Percentiles rank a stretch among this genome's conserved stretches.
Evolutionary conservation across 2,329 filamentous ascomycete genomes (phyloP).

Genomic region (Parafenestella ontariensis): DNA sequence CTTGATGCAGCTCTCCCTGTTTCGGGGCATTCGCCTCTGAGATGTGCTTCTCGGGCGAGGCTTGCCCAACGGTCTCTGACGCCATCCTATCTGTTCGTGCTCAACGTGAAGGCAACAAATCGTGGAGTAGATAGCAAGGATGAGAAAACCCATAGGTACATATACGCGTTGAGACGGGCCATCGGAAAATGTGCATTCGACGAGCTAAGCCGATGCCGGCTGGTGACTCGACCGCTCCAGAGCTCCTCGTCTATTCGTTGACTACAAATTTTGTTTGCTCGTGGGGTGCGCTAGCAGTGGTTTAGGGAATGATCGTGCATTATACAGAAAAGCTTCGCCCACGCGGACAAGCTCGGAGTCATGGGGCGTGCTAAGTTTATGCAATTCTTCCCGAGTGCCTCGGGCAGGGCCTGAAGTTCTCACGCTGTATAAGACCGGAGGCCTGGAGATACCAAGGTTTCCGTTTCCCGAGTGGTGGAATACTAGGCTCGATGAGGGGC

Average conservation of each 20-base stretch:
- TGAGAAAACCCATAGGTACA: too few species aligned
- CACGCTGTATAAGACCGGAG: background rate
- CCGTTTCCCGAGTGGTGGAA: background rate
- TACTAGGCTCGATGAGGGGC: background rate
- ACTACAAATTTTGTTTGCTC: slow-evolving; percentile 18
- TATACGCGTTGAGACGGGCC: too few species aligned
- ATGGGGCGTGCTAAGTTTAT: background rate
- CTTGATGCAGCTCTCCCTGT: slow-evolving; percentile 35
- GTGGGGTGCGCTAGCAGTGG: slow-evolving; percentile 33
- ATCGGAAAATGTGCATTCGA: too few species aligned
- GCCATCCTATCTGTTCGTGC: slow-evolving; percentile 24
- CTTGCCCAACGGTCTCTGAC: slow-evolving; percentile 19
- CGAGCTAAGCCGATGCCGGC: slow-evolving; percentile 28
- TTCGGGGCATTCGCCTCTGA: slow-evolving; percentile 23
- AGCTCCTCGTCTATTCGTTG: slow-evolving; percentile 17
- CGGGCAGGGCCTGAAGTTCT: background rate
- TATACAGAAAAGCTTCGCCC: background rate
- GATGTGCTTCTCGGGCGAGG: slow-evolving; percentile 26
- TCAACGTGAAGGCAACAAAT: background rate
- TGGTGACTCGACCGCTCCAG: slow-evolving; percentile 1
- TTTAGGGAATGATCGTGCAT: slow-evolving; percentile 14
- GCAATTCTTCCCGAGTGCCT: background rate
- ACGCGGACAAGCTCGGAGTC: slow-evolving; percentile 1
- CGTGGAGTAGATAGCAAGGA: background rate
- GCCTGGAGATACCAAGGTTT: background rate